phyloP scores from a whole-genome alignment of 2,329 filamentous ascomycete species.

The Cryphonectria naterciae region DNA sequence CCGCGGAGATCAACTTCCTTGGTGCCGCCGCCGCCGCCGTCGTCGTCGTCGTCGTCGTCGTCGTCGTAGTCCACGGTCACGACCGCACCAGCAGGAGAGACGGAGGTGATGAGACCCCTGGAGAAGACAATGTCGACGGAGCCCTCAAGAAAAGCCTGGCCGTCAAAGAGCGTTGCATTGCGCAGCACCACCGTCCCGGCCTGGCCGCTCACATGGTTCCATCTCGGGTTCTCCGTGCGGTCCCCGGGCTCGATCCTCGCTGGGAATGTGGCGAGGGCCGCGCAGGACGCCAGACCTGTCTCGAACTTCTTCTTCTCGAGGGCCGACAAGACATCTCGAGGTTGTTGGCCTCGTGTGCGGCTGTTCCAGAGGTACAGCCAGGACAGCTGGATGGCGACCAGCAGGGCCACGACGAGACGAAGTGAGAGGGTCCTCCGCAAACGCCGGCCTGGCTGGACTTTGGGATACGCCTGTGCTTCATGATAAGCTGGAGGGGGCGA shows the following conservation, averaged over 20 bases:
- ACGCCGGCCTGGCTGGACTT: slow-evolving; percentile 2
- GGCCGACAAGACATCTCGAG: slow-evolving; percentile 1
- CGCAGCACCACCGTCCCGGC: slow-evolving; percentile 41
- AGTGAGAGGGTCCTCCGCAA: slow-evolving; percentile 15
- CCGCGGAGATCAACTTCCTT: slow-evolving; percentile 41
- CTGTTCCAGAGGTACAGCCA: slow-evolving; percentile 16
- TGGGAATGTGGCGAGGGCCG: slow-evolving; percentile 18
- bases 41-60: slow-evolving; percentile 12
- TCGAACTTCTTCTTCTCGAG: slow-evolving; percentile 24
- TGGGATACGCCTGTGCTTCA: slow-evolving; percentile 26
- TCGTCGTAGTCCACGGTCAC: background rate
- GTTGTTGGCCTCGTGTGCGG: background rate
- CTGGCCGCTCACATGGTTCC: slow-evolving; percentile 45
- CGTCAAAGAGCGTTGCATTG: slow-evolving; percentile 50
- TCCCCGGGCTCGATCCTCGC: slow-evolving; percentile 13
- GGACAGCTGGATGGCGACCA: background rate
- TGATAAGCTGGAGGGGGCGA: slow-evolving; percentile 22
- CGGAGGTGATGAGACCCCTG: slow-evolving; percentile 43
- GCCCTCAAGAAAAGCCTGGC: slow-evolving; percentile 39
- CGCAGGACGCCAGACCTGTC: slow-evolving; percentile 20
- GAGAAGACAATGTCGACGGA: slow-evolving; percentile 44
- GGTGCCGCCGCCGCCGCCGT: slow-evolving; percentile 23
- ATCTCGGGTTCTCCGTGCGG: slow-evolving; percentile 42
- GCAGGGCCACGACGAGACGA: slow-evolving; percentile 1
- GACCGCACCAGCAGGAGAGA: slow-evolving; percentile 32